A percentile compares a stretch with the other conserved stretches of the same genome.
Evolutionary conservation across 1,139 yeast genomes (phyloP).

Genomic region (Suhomyces ambrosiae): DNA sequence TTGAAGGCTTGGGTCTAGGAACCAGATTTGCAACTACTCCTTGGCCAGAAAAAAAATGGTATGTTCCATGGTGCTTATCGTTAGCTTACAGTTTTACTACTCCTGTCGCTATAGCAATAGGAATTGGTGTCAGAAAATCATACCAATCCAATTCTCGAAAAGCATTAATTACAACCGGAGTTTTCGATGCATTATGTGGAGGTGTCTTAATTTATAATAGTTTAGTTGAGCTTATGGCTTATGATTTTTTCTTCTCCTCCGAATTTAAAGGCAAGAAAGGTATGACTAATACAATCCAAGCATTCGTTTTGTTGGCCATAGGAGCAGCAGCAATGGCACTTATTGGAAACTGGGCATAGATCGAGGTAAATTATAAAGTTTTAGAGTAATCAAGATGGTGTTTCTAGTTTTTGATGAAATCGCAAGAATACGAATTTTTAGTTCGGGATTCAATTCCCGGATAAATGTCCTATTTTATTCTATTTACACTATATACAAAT

Average conservation of each 20-base stretch:
- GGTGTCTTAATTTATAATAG: constrained; percentile 43
- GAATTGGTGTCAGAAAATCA: constrained; percentile 37
- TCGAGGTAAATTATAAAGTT: no score
- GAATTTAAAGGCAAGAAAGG: constrained; percentile 26
- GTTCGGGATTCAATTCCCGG: no score
- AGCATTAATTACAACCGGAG: constrained; percentile 39
- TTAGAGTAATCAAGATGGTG: no score
- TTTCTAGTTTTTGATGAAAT: no score
- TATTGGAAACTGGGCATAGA: constrained; percentile 26
- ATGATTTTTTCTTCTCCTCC: constrained; percentile 37
- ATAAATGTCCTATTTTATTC: no score
- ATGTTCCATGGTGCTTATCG: constrained; percentile 39
- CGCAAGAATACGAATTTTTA: no score
- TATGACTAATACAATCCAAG: constrained; percentile 23
- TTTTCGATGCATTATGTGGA: constrained; percentile 41
- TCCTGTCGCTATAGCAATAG: constrained; percentile 40
- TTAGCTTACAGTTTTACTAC: constrained; percentile 36
- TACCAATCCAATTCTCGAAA: constrained; percentile 38
- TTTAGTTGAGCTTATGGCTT: constrained; percentile 45
- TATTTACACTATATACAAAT: constrained; percentile 6
- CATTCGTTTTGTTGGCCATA: constrained; percentile 23
- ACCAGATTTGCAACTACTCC: constrained; percentile 40
- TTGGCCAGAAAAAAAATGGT: constrained; percentile 35
- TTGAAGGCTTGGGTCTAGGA: constrained; percentile 47
- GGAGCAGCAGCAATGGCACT: constrained; percentile 27